Evolutionary conservation across 2,329 filamentous ascomycete genomes (phyloP), one percentile per base, ranked within the genome.

Genomic region (Fusarium sublunatum): DNA sequence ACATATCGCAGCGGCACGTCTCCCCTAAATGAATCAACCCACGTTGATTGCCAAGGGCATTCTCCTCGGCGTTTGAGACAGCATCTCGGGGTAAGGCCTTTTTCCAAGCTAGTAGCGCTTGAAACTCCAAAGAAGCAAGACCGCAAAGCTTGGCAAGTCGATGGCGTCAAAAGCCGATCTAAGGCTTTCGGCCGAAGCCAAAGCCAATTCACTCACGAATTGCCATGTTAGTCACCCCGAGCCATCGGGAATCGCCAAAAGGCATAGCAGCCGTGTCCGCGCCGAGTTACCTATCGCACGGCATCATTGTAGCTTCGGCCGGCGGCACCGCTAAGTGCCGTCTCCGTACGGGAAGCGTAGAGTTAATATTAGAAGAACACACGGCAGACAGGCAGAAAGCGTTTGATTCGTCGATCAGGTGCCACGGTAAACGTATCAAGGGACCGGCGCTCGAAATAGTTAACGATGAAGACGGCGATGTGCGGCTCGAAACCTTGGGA

Each of bases 321-420:
- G 42, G 24, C 55, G 57, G 57, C 57, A 60, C 41, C 56, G 48
- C 48, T 55, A 59, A 60, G 36, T 48, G 35, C 57, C 48, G 55
- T 54, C 36, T 40, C 36, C 43, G 28, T 47, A 25, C 36, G 12
- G 25, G 29, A 47, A 41, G 49, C 40, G 36, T 32, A 38, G 28
- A 43, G 48, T 41, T 36, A 54, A 24, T 29, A 39, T 38, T 28
- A 28, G 26, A 34, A 35, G 31, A 26, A 32, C 26, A 53, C 31
- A 9, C 25, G 25, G 46, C 44, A 26, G 19, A 35, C 34, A 41
- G 39, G 41, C 28, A 29, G 32, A 46, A 19, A 38, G 45, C 29
- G 39, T 53, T 54, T 53, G 24, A 64, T 61, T 62, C 31, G 46
- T 39, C 40, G 13, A 43, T 7, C 25, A 19, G 32, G 29, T 56